These are phyloP conservation scores for Artomyces pyxidatus DNA, from an alignment of 768 basidiomycete species.

Conservation along the genomic window DNA sequence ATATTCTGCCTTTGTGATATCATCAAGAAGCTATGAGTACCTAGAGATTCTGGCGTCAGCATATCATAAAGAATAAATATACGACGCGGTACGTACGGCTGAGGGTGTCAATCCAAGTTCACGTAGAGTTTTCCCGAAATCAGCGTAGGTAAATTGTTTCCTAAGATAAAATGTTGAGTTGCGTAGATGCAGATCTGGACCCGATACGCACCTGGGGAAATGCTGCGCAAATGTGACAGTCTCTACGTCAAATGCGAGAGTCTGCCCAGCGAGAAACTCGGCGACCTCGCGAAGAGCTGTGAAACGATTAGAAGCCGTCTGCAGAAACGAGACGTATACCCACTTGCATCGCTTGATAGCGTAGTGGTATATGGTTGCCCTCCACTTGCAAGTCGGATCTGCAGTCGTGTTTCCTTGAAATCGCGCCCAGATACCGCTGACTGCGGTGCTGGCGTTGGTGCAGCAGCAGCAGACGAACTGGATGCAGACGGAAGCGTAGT, in stretches of 20 bases:
- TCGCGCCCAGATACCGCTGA: conserved; percentile 53
- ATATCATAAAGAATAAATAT: not conserved
- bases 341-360: conserved; percentile 70
- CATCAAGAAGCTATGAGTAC: conserved; percentile 1
- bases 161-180: conserved; percentile 30
- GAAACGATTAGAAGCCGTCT: not conserved
- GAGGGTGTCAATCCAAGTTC: conserved; percentile 88
- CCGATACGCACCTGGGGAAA: conserved; percentile 84
- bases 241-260: conserved; percentile 60
- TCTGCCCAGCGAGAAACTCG: conserved; percentile 78
- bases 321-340: conserved; percentile 21
- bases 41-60: not conserved
- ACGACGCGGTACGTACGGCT: conserved; percentile 45
- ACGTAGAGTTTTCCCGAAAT: conserved; percentile 73
- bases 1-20: not conserved
- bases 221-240: conserved; percentile 71
- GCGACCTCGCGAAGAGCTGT: conserved; percentile 79
- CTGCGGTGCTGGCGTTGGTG: conserved; percentile 27
- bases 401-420: conserved; percentile 81
- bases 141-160: conserved; percentile 65
- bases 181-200: not conserved
- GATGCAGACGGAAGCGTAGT: conserved; percentile 29
- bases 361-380: conserved; percentile 77
- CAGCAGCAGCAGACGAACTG: conserved; percentile 26
- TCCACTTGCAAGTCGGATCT: conserved; percentile 80